Evolutionary conservation across 345 rosid species (phyloP).

Genomic region (Ricinus communis): DNA sequence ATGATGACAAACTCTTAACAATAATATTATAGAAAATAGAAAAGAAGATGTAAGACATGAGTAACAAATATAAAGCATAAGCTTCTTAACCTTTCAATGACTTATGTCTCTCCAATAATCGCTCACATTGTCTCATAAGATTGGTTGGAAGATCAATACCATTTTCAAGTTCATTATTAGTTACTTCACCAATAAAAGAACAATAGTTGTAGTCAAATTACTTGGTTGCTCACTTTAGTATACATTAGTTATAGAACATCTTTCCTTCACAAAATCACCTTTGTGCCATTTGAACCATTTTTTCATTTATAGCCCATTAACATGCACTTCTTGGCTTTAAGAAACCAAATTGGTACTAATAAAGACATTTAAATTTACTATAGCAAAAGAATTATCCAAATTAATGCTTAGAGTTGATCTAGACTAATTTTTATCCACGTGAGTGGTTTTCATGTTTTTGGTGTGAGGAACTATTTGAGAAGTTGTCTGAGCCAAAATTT

Average conservation of each 20-base stretch:
- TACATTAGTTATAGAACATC: conserved; percentile 27
- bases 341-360: conserved; percentile 25
- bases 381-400: conserved; percentile 35
- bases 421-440: conserved; percentile 29
- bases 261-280: conserved; percentile 30
- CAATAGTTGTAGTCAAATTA: conserved; percentile 28
- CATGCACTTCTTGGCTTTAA: conserved; percentile 28
- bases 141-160: conserved; percentile 43
- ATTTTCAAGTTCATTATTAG: conserved; percentile 29
- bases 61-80: conserved; percentile 17
- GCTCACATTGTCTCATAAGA: conserved; percentile 55
- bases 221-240: conserved; percentile 29
- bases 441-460: conserved; percentile 35
- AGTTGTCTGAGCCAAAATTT: conserved; percentile 42
- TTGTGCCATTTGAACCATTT: conserved; percentile 30
- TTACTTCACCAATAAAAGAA: conserved; percentile 22
- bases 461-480: conserved; percentile 27
- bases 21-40: background rate
- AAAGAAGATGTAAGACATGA: conserved; percentile 10
- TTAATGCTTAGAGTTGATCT: conserved; percentile 27
- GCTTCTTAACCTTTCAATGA: conserved; percentile 62
- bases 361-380: conserved; percentile 19
- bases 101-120: conserved; percentile 69
- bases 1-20: background rate
- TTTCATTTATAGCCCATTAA: conserved; percentile 23